Conservation (phyloP, 768 basidiomycete genomes). For the Trametes cingulata region DNA sequence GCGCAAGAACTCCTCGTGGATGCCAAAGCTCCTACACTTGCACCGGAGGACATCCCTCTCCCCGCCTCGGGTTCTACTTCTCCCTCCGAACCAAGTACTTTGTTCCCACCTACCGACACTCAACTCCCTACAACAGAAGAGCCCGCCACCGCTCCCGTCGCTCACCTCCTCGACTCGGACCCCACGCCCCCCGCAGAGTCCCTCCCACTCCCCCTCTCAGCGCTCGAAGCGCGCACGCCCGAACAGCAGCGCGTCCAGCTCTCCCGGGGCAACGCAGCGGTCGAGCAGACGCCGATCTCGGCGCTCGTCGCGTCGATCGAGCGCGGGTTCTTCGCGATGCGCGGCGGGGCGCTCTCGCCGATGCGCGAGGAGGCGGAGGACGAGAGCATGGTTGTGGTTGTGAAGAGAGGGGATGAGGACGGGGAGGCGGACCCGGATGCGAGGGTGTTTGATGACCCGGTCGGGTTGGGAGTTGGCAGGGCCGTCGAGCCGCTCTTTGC, state of each 20-base stretch:
- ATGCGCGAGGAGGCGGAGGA: slow-evolving; percentile 18
- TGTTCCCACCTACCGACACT: not conserved
- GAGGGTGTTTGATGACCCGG: slow-evolving; percentile 12
- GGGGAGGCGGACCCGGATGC: slow-evolving; percentile 12
- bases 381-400: slow-evolving; percentile 7
- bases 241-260: slow-evolving; percentile 3
- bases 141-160: not conserved
- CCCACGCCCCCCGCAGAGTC: not conserved
- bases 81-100: not conserved
- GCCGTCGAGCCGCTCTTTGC: slow-evolving; percentile 14
- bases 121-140: no score
- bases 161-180: not conserved
- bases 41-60: slow-evolving; percentile 4
- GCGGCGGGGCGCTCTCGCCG: slow-evolving; percentile 61
- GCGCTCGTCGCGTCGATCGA: slow-evolving; percentile 57
- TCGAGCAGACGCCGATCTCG: slow-evolving; percentile 61
- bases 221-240: not conserved
- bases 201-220: not conserved
- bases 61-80: not conserved
- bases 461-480: not conserved
- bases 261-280: not conserved
- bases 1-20: not conserved
- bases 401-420: not conserved
- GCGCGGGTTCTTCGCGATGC: slow-evolving; percentile 67
- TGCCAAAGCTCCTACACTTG: not conserved